Conservation (phyloP, 1,284 basidiomycete genomes). For the Phlebopus sp. region DNA sequence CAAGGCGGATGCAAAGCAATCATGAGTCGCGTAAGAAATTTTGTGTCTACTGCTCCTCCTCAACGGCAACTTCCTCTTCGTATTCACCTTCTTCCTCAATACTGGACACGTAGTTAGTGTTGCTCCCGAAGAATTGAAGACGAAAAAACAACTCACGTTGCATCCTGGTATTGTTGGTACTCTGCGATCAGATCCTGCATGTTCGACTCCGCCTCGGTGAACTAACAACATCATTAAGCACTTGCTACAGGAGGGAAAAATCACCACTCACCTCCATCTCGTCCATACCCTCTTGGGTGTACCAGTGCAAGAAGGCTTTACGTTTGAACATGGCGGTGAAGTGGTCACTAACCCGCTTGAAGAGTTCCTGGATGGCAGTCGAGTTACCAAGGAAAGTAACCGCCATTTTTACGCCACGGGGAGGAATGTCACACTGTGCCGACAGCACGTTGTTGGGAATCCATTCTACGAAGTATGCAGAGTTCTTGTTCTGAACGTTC, state of each 20-base stretch:
- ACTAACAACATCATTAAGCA: conserved; percentile 41
- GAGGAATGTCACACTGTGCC: conserved; percentile 94
- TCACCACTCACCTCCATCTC: conserved; percentile 82
- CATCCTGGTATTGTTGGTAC: conserved; percentile 97
- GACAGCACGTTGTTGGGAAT: conserved; percentile 97
- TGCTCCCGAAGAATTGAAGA: background rate
- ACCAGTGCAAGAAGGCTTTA: conserved; percentile 99
- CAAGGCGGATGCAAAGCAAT: conserved; percentile 17
- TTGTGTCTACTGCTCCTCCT: conserved; percentile 51
- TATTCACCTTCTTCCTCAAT: conserved; percentile 82
- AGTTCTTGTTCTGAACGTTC: conserved; percentile 96
- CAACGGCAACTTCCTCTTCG: conserved; percentile 63
- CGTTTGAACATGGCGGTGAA: conserved; percentile 99
- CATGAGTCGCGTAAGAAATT: conserved; percentile 20
- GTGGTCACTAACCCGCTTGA: conserved; percentile 96
- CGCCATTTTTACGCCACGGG: conserved; percentile 92
- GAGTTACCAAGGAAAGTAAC: conserved; percentile 98
- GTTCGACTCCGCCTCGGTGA: conserved; percentile 95
- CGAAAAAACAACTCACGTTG: conserved; percentile 59
- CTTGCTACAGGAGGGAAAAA: background rate
- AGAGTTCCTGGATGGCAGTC: conserved; percentile 94
- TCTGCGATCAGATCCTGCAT: conserved; percentile 94
- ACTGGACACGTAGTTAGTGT: conserved; percentile 32
- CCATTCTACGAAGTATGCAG: conserved; percentile 98
- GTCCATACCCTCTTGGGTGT: conserved; percentile 98